phyloP scores from a whole-genome alignment of 192 early-diverging fungal species.

The Coemansia umbellata region DNA sequence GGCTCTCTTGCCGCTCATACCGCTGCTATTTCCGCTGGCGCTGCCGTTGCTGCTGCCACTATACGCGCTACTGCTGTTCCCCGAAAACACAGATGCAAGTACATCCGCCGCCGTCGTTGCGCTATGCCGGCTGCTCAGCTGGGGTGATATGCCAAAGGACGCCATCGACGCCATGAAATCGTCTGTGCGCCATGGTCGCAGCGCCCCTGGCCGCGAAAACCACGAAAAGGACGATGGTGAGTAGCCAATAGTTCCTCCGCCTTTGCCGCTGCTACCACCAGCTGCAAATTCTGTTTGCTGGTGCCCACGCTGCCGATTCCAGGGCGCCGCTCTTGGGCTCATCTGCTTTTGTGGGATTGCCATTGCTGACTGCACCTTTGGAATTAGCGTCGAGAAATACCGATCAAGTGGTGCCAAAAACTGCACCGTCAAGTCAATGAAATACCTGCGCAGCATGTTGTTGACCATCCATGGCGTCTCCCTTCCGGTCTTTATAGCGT shows the following conservation, averaged over 20 bases:
- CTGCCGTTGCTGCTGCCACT: neutral
- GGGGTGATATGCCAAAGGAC: conserved; percentile 45
- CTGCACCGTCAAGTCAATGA: conserved; percentile 88
- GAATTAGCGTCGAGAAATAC: conserved; percentile 86
- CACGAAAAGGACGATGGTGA: conserved; percentile 20
- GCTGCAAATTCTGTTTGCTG: neutral
- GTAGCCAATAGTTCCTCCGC: too few relatives aligned
- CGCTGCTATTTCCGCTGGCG: conserved; percentile 2
- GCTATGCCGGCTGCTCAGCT: conserved; percentile 29
- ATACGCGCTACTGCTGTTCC: conserved; percentile 9
- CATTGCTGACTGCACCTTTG: conserved; percentile 53
- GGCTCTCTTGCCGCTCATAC: neutral
- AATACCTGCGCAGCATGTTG: conserved; percentile 89
- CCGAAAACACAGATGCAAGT: conserved; percentile 42
- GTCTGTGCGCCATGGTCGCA: conserved; percentile 47
- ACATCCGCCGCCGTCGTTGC: conserved; percentile 27
- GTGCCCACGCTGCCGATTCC: conserved; percentile 15
- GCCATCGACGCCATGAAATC: conserved; percentile 49
- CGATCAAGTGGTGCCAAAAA: conserved; percentile 94
- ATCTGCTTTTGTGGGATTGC: conserved; percentile 14
- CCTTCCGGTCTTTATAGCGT: conserved; percentile 66
- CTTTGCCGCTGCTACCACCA: neutral
- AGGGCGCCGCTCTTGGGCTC: neutral
- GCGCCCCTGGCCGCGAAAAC: conserved; percentile 25
- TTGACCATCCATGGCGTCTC: conserved; percentile 75